Conservation (phyloP, 148 eudicot genomes). For the Amaranthus palmeri region DNA sequence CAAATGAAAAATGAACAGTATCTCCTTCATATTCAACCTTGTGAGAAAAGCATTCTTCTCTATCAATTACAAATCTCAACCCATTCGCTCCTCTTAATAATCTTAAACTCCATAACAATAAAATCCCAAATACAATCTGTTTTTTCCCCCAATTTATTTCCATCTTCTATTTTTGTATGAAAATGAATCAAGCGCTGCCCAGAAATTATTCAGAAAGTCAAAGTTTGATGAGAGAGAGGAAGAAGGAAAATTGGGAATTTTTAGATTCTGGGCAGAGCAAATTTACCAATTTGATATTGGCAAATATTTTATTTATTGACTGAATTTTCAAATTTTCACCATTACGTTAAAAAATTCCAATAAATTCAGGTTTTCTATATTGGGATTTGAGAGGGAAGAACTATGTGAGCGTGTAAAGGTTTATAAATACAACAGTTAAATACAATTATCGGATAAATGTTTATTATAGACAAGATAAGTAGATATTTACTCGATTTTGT, state of each 20-base stretch:
- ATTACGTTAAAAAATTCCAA: too few relatives aligned
- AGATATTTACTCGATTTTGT: too few relatives aligned
- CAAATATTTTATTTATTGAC: too few relatives aligned
- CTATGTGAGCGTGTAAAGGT: too few relatives aligned
- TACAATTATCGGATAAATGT: too few relatives aligned
- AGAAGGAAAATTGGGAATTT: too few relatives aligned
- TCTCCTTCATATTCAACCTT: conserved; percentile 56
- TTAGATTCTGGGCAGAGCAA: not conserved
- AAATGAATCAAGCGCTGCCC: not conserved
- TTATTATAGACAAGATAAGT: too few relatives aligned
- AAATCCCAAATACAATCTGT: conserved; percentile 5
- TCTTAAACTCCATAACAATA: conserved; percentile 24
- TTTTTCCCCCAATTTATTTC: conserved; percentile 23
- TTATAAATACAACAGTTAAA: too few relatives aligned
- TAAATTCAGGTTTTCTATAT: too few relatives aligned
- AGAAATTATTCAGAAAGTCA: not conserved
- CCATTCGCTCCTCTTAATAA: conserved; percentile 34
- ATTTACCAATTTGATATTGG: not conserved
- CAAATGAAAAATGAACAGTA: conserved; percentile 55
- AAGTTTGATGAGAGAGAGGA: not conserved
- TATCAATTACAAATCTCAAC: conserved; percentile 71
- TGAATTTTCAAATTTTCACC: too few relatives aligned
- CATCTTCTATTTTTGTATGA: conserved; percentile 7
- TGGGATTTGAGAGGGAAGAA: too few relatives aligned
- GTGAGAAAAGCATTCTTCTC: conserved; percentile 73